These are phyloP conservation scores for Mallotus nudiflorus DNA, from an alignment of 345 rosid species.

Conservation along the genomic window DNA sequence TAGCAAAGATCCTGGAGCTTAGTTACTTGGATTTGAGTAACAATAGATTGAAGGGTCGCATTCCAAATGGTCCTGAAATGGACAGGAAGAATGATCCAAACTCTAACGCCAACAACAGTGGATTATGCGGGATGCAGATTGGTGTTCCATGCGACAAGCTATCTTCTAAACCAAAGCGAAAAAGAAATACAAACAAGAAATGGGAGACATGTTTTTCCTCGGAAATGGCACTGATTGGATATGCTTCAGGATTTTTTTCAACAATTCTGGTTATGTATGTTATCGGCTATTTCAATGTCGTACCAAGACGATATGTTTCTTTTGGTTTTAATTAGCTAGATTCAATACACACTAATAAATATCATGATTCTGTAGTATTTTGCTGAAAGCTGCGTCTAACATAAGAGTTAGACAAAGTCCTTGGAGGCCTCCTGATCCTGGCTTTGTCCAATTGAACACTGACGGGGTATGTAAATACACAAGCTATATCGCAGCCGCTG, in stretches of 20 bases:
- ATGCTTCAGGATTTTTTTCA: conserved; percentile 19
- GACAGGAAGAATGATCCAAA: conserved; percentile 32
- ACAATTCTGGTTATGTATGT: conserved; percentile 17
- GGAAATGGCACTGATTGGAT: conserved; percentile 26
- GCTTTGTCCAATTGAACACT: too few species aligned
- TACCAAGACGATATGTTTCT: too few species aligned
- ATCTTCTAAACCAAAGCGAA: not conserved
- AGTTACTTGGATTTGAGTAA: conserved; percentile 34
- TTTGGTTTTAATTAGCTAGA: too few species aligned
- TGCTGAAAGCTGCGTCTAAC: too few species aligned
- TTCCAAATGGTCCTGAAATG: conserved; percentile 38
- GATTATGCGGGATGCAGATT: conserved; percentile 42
- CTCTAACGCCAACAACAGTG: conserved; percentile 35
- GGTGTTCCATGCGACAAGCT: conserved; percentile 21
- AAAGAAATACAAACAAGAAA: not conserved
- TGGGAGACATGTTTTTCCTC: conserved; percentile 25
- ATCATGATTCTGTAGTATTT: too few species aligned
- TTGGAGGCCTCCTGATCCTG: too few species aligned
- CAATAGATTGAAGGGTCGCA: conserved; percentile 36
- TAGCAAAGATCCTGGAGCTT: conserved; percentile 24
- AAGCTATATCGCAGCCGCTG: too few species aligned
- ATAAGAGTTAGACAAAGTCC: too few species aligned
- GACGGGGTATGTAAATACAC: too few species aligned
- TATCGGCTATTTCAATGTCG: conserved; percentile 1
- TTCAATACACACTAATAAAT: too few species aligned